Percentiles rank a stretch among this genome's conserved stretches.
Conservation (phyloP, 23 red algal genomes). For the Cyanidioschyzon merolae region DNA sequence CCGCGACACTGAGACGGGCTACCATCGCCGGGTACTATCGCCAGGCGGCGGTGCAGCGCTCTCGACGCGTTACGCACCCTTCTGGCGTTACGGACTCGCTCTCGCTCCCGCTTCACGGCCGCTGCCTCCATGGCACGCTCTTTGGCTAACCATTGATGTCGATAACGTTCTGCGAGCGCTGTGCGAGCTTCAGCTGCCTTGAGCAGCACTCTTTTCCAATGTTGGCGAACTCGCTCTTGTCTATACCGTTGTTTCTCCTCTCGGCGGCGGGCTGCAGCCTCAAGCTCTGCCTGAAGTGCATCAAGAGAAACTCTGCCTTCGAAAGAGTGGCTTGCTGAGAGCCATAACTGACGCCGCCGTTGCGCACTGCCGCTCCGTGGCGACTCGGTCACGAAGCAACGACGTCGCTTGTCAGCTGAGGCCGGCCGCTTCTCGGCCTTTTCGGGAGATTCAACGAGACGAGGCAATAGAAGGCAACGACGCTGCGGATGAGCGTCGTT, state of each 20-base stretch:
- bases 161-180: background rate
- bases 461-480: background rate
- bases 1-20: background rate
- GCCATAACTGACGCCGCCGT: background rate
- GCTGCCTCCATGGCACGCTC: slow-evolving; percentile 4
- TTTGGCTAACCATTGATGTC: background rate
- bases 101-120: background rate
- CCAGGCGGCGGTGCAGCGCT: background rate
- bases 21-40: background rate
- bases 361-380: background rate
- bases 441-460: slow-evolving; percentile 1
- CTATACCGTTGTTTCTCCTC: background rate
- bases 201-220: background rate
- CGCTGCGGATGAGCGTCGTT: background rate
- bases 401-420: background rate
- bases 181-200: background rate
- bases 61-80: background rate
- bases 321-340: background rate
- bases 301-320: background rate
- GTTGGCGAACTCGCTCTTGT: background rate
- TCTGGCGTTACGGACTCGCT: background rate
- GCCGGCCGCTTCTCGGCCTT: background rate
- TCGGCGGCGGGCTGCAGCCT: background rate
- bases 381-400: background rate
- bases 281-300: background rate